Percentiles rank a stretch among this genome's conserved stretches.
Conservation (phyloP, 768 basidiomycete species). For the Baorangia bicolor region DNA sequence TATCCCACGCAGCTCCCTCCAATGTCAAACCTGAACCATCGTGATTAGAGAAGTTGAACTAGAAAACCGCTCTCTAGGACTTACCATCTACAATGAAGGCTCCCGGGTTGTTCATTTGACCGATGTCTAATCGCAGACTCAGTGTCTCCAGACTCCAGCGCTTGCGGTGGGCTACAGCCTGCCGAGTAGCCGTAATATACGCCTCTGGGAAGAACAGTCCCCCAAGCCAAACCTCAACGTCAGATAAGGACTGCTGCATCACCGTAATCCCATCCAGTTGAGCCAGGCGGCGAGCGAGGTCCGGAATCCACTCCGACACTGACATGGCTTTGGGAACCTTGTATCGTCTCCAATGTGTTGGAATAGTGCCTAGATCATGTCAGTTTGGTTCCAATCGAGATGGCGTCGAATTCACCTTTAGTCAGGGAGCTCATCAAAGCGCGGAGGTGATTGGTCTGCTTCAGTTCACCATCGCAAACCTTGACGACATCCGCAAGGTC, state of each 20-base stretch:
- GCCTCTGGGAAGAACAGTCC: constrained; percentile 96
- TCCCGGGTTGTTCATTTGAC: constrained; percentile 70
- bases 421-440: constrained; percentile 85
- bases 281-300: constrained; percentile 75
- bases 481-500: constrained; percentile 81
- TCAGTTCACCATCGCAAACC: constrained; percentile 83
- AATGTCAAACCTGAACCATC: constrained; percentile 67
- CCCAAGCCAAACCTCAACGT: constrained; percentile 88
- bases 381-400: constrained; percentile 1
- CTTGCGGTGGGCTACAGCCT: constrained; percentile 91
- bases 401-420: constrained; percentile 59
- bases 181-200: constrained; percentile 92
- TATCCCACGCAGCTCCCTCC: constrained; percentile 79
- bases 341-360: constrained; percentile 85
- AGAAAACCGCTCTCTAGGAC: constrained; percentile 24
- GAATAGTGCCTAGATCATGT: constrained; percentile 69
- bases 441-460: constrained; percentile 97
- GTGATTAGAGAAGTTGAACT: constrained; percentile 3
- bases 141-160: constrained; percentile 92
- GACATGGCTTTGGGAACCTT: constrained; percentile 82
- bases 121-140: constrained; percentile 76
- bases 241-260: constrained; percentile 55
- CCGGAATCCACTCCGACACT: constrained; percentile 81
- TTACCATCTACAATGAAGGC: constrained; percentile 88
- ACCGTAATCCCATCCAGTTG: constrained; percentile 71